Base-by-base conservation (phyloP, 2,329 filamentous ascomycete species). In the Beauveria bassiana region DNA sequence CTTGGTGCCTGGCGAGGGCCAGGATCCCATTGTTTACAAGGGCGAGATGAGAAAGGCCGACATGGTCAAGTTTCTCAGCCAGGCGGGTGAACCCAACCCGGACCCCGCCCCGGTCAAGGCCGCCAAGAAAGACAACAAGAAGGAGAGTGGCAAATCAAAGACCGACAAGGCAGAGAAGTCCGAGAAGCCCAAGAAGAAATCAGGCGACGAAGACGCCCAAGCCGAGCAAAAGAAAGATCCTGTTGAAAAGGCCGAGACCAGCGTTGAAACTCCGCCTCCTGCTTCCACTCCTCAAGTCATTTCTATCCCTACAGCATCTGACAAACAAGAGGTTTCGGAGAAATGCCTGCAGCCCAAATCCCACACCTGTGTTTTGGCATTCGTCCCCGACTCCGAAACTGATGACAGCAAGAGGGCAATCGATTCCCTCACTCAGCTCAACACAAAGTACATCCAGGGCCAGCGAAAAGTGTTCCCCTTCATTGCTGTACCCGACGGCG, bases 31-130 rank as follows among this genome's bases (percentile, higher is more conserved):
- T 61, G 77, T 86, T 49, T 96, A 96, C 71, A 80, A 89, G 31
- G 93, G 93, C 47, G 89, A 95, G 66, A 78, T 96, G 72, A 95
- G 92, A 74, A 96, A 96, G 78, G 85, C 87, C 20, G 82, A 83
- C 40, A 88, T 99, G 74, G 79, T 93, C 63, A 80, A 86, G 46
- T 99, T 98, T 77, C 80, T 99, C 49, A 89, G 87, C 2, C 87
- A 96, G 74, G 86, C 82, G 38, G 90, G 88, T 1, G 73, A 84
- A 51, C 92, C 93, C 1, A 96, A 96, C 74, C 86, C 88, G 1
- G 90, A 93, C 66, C 86, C 89, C 20, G 67, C 69, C 4, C 74
- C 86, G 1, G 66, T 74, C 52, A 73, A 68, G 31, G 72, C 79
- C 64, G 72, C 79, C 64, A 78, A 76, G 65, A 75, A 76, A 64